phyloP scores from a whole-genome alignment of 2,329 filamentous ascomycete genomes.

The Colletotrichum cordylinicola region DNA sequence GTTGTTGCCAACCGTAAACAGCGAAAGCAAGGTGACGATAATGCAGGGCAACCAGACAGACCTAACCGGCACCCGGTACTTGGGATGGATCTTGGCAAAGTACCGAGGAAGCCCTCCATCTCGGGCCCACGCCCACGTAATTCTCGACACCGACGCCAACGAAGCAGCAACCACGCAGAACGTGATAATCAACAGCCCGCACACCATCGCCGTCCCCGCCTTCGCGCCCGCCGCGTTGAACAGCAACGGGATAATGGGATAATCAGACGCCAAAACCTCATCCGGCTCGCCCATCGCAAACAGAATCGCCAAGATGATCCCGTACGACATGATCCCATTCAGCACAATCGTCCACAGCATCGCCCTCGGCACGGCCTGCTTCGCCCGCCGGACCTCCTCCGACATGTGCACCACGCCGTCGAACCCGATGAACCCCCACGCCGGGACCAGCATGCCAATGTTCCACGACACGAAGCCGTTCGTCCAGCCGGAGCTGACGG shows the following conservation, averaged over 20 bases:
- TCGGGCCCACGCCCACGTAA: conserved; percentile 15
- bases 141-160: conserved; percentile 31
- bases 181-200: conserved; percentile 17
- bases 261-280: conserved; percentile 8
- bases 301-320: conserved; percentile 13
- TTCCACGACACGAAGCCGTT: conserved; percentile 22
- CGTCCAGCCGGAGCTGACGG: conserved; percentile 17
- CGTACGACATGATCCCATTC: conserved; percentile 41
- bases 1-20: conserved; percentile 15
- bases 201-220: conserved; percentile 17
- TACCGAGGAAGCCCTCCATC: conserved; percentile 15
- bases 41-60: conserved; percentile 16
- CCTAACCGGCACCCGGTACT: conserved; percentile 8
- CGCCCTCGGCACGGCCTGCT: conserved; percentile 14
- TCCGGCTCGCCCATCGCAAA: conserved; percentile 18
- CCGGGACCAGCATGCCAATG: conserved; percentile 20
- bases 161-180: conserved; percentile 36
- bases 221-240: conserved; percentile 7
- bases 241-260: conserved; percentile 13
- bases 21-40: conserved; percentile 12
- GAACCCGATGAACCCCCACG: conserved; percentile 18
- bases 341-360: conserved; percentile 25
- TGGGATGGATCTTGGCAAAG: conserved; percentile 15
- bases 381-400: conserved; percentile 22
- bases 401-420: conserved; percentile 24